A percentile compares a stretch with the other conserved stretches of the same genome.
These are phyloP conservation scores for Entomortierella lignicola DNA, from an alignment of 192 early-diverging fungal species.

Conservation along the genomic window DNA sequence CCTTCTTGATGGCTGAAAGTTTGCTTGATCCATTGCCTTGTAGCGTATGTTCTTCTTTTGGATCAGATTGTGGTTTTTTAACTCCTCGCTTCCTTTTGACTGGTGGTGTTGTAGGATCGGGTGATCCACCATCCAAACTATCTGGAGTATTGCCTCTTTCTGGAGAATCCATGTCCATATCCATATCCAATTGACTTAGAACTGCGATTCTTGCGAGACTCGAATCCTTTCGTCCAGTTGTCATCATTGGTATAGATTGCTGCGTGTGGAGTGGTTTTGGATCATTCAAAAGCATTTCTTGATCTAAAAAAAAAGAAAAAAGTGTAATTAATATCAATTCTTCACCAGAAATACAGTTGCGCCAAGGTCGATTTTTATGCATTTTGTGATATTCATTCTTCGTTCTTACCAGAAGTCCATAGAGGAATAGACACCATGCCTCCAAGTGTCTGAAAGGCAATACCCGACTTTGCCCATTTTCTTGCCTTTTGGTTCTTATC, in stretches of 20 bases:
- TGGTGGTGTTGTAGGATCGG: conserved; percentile 12
- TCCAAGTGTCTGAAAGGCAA: conserved; percentile 34
- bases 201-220: conserved; percentile 40
- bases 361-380: background rate
- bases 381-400: background rate
- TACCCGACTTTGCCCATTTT: conserved; percentile 32
- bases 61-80: background rate
- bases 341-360: no score
- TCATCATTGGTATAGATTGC: conserved; percentile 10
- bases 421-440: conserved; percentile 35
- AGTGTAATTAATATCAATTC: background rate
- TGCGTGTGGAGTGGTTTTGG: conserved; percentile 31
- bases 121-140: conserved; percentile 27
- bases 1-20: background rate
- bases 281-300: conserved; percentile 51
- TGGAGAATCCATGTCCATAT: conserved; percentile 24
- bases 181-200: conserved; percentile 27
- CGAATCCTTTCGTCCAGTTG: conserved; percentile 8
- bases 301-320: conserved; percentile 16
- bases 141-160: conserved; percentile 51
- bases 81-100: conserved; percentile 14
- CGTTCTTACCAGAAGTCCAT: conserved; percentile 40
- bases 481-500: conserved; percentile 39
- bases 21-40: background rate
- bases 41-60: background rate